These are phyloP conservation scores for Mantamonas sphyraenae DNA, from an alignment of 78 protist species.

Conservation along the genomic window DNA sequence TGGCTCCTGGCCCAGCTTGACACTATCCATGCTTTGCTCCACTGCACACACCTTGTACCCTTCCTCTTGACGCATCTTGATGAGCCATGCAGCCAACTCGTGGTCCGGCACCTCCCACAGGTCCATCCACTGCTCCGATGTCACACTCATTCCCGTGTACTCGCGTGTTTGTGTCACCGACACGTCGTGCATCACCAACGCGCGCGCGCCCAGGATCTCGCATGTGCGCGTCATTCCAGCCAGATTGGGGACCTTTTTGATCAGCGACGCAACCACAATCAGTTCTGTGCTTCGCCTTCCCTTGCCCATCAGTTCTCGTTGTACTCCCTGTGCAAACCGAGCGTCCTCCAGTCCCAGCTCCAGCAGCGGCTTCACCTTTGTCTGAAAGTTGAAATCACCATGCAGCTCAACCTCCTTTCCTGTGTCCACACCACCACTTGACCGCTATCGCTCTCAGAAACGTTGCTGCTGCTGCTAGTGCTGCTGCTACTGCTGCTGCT, in stretches of 20 bases:
- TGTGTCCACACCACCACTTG: too few species aligned
- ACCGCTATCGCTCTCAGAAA: too few species aligned
- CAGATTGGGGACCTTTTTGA: slow-evolving; percentile 43
- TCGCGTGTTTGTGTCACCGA: background rate
- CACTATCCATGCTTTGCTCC: slow-evolving; percentile 60
- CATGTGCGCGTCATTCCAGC: slow-evolving; percentile 56
- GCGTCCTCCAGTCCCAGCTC: too few species aligned
- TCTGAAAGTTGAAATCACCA: too few species aligned
- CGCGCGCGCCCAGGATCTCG: slow-evolving; percentile 32
- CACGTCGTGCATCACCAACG: background rate
- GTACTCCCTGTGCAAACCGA: too few species aligned
- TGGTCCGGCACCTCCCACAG: slow-evolving; percentile 6
- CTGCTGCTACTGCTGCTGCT: too few species aligned
- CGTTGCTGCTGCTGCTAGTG: too few species aligned
- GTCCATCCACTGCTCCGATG: slow-evolving; percentile 56
- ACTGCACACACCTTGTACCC: slow-evolving; percentile 57
- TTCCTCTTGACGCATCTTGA: slow-evolving; percentile 4
- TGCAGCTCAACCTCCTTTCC: too few species aligned
- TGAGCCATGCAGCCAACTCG: background rate
- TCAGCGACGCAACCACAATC: slow-evolving; percentile 36
- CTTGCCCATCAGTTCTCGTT: too few species aligned
- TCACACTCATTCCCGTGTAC: slow-evolving; percentile 12
- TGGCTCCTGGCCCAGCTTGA: background rate
- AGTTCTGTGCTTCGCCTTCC: slow-evolving; percentile 2
- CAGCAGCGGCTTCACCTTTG: too few species aligned